Base-by-base conservation (phyloP, 139 green algal species). In the Zygnema circumcarinatum region DNA sequence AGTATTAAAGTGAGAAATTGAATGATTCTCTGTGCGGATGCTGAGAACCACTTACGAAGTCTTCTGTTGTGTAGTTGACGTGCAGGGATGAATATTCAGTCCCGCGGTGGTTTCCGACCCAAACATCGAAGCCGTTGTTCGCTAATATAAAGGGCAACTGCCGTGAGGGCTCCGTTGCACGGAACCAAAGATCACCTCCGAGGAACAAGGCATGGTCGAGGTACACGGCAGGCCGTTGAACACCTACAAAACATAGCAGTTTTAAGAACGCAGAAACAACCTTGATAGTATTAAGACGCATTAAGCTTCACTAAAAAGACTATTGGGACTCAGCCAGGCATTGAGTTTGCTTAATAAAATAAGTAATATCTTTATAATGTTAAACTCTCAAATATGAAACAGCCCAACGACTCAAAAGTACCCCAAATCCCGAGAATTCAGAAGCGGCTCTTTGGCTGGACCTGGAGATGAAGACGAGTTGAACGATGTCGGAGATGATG, bases 101-200 rank as follows among this genome's bases (percentile, higher is more conserved):
- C 11, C 69, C 69, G 16, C 69, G 69, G 69, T 78, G 69, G 16
- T 78, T 78, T 39, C 35, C 36, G 35, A 78, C 11, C 69, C 69
- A 78, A 3, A 78, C 69, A 41, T 78, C 69, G 16, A 52, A 78
- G 3, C 69, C 69, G 69, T 39, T 41, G 7, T 78, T 20, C 11
- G 69, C 69, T 3, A 78, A 20, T n/a, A 52, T 7, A 11, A 78
- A 39, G 16, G 69, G 69, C 7, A 78, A 16, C 11, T 78, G 47
- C 47, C 16, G 7, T 7, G 47, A 62, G 16, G 47, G 7, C 16
- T 62, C 47, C 7, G 16, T 62, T 62, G 7, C 47, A 7, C 47
- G 47, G 16, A 62, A 62, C 47, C 47, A 62, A 16, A 62, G 47
- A 62, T 62, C 47, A 25, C 47, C 47, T 7, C 47, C 47, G 7